phyloP scores from a whole-genome alignment of 2,329 filamentous ascomycete species.

The Apiospora arundinis region DNA sequence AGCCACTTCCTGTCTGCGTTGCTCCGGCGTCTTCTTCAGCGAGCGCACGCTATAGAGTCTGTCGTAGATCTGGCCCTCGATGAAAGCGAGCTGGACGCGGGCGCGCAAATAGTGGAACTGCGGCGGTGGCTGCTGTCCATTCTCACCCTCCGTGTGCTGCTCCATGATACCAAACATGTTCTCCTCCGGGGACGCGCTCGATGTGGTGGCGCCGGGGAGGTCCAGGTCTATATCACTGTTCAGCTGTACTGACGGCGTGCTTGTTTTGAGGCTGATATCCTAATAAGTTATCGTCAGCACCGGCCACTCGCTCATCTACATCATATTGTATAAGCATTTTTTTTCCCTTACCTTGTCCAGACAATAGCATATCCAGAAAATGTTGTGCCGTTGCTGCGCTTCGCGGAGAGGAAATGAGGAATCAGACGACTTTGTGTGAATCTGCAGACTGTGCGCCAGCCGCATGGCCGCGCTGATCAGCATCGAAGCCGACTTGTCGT shows the following conservation, averaged over 20 bases:
- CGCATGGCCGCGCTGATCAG: conserved; percentile 48
- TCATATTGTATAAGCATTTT: too few species aligned
- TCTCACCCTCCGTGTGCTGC: conserved; percentile 41
- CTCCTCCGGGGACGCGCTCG: conserved; percentile 34
- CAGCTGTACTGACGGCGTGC: conserved; percentile 45
- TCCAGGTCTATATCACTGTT: conserved; percentile 50
- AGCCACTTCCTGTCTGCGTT: conserved; percentile 38
- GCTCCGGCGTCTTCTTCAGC: conserved; percentile 32
- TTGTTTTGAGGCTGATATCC: conserved; percentile 45
- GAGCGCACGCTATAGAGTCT: conserved; percentile 43
- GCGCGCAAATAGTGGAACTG: conserved; percentile 47
- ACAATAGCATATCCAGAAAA: conserved; percentile 50
- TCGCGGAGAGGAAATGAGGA: conserved; percentile 37
- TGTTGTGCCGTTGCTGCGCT: conserved; percentile 42
- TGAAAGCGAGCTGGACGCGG: conserved; percentile 47
- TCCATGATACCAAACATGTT: conserved; percentile 20
- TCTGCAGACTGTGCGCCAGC: conserved; percentile 43
- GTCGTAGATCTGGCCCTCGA: conserved; percentile 50
- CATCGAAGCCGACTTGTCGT: conserved; percentile 45
- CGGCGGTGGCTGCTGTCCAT: conserved; percentile 38
- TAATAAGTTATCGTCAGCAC: conserved; percentile 24
- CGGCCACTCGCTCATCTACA: neutral
- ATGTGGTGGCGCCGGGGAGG: conserved; percentile 38
- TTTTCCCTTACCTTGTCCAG: conserved; percentile 45
- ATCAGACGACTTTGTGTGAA: conserved; percentile 41